Evolutionary conservation across 208 protist genomes (phyloP).

Genomic region (Naegleria gruberi): DNA sequence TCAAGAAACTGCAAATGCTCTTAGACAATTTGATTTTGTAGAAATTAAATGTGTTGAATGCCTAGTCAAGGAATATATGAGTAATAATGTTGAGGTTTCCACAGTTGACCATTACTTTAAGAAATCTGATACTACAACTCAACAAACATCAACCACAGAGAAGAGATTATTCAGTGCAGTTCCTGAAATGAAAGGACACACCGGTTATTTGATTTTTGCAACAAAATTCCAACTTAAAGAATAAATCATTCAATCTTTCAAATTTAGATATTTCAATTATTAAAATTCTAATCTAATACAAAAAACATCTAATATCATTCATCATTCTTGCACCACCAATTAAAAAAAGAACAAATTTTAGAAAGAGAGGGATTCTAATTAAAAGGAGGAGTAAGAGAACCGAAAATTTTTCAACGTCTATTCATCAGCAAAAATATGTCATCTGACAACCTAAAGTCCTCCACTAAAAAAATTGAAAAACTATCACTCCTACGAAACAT

Average conservation of each 20-base stretch:
- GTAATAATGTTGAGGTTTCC: not conserved
- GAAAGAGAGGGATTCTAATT: no score
- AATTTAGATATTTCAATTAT: no score
- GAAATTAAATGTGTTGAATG: not conserved
- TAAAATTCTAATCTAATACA: no score
- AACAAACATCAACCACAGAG: not conserved
- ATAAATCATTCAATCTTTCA: no score
- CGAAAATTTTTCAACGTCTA: no score
- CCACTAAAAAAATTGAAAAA: not conserved
- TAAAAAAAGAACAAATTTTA: no score
- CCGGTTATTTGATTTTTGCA: slow-evolving; percentile 77
- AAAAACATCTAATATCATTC: no score
- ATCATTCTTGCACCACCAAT: no score
- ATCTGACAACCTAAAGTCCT: no score
- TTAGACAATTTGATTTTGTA: slow-evolving; percentile 44
- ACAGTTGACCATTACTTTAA: not conserved
- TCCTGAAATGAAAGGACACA: slow-evolving; percentile 68
- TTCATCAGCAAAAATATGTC: no score
- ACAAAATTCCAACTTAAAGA: not conserved
- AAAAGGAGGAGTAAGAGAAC: no score
- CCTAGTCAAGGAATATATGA: not conserved
- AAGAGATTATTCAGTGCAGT: slow-evolving; percentile 48
- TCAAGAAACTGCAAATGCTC: slow-evolving; percentile 58
- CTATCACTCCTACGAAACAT: not conserved
- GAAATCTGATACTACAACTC: not conserved